phyloP scores from a whole-genome alignment of 2,329 filamentous ascomycete genomes.

The Capronia coronata region DNA sequence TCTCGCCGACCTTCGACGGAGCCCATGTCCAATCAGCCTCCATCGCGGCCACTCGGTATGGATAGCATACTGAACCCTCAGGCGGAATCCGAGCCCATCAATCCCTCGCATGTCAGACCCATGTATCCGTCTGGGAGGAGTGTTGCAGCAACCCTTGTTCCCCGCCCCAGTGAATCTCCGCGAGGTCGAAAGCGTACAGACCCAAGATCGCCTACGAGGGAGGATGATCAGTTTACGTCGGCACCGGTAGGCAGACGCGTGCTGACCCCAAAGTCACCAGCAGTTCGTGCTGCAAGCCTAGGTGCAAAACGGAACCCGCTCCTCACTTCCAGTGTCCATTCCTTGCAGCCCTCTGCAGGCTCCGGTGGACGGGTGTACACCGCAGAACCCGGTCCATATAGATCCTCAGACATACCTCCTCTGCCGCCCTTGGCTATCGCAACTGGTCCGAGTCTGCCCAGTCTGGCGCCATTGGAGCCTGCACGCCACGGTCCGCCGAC shows the following conservation, averaged over 20 bases:
- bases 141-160: conserved; percentile 8
- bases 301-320: conserved; percentile 37
- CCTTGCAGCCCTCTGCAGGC: conserved; percentile 44
- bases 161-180: conserved; percentile 30
- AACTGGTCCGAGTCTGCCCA: conserved; percentile 8
- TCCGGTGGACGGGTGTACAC: conserved; percentile 39
- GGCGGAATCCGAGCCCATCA: conserved; percentile 25
- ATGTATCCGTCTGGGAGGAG: conserved; percentile 8
- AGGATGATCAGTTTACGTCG: conserved; percentile 8
- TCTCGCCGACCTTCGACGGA: conserved; percentile 15
- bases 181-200: conserved; percentile 26
- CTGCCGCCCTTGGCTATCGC: conserved; percentile 42
- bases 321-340: conserved; percentile 45
- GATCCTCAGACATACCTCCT: conserved; percentile 39
- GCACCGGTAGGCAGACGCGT: conserved; percentile 39
- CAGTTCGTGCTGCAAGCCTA: conserved; percentile 46
- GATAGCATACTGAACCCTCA: conserved; percentile 44
- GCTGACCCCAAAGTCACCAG: conserved; percentile 54
- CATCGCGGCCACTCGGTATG: conserved; percentile 36
- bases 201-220: conserved; percentile 19
- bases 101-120: conserved; percentile 4
- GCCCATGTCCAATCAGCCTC: conserved; percentile 11
- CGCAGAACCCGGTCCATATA: conserved; percentile 36
- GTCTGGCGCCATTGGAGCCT: conserved; percentile 5
- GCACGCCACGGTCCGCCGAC: conserved; percentile 15